These are phyloP conservation scores for Fusarium sp. DNA, from an alignment of 2,329 filamentous ascomycete genomes.

Conservation along the genomic window DNA sequence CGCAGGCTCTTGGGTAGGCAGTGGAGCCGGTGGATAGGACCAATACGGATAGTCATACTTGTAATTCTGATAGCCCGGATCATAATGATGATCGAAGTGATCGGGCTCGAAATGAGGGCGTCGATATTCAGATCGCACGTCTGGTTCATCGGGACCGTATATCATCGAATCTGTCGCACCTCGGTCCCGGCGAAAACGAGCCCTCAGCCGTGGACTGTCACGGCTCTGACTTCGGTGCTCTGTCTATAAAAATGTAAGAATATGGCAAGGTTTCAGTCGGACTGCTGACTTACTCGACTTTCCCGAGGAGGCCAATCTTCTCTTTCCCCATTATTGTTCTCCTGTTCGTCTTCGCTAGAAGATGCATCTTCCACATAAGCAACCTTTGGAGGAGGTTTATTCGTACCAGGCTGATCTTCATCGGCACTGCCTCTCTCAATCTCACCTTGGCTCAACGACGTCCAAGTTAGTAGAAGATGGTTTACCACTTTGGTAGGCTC, in stretches of 20 bases:
- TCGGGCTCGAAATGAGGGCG: too few species aligned
- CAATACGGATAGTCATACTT: too few species aligned
- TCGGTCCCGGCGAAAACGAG: too few species aligned
- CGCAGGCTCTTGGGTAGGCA: neutral
- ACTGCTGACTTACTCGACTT: neutral
- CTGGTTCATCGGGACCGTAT: too few species aligned
- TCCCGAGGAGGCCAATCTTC: neutral
- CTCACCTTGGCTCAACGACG: slow-evolving; percentile 16
- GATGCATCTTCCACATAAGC: neutral
- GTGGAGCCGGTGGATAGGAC: neutral
- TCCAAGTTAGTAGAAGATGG: slow-evolving; percentile 22
- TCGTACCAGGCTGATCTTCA: neutral
- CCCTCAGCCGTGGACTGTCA: too few species aligned
- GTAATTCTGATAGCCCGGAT: too few species aligned
- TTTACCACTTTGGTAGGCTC: slow-evolving; percentile 22
- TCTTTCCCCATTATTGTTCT: neutral
- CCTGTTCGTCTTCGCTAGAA: neutral
- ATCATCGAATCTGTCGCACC: too few species aligned
- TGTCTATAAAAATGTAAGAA: neutral
- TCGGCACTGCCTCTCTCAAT: neutral
- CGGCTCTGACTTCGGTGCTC: too few species aligned
- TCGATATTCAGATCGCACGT: too few species aligned
- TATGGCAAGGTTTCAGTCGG: too few species aligned
- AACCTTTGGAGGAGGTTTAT: neutral
- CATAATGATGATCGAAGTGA: too few species aligned